Evolutionary conservation across 2,329 filamentous ascomycete genomes (phyloP).

Genomic region (Purpureocillium takamizusanense): DNA sequence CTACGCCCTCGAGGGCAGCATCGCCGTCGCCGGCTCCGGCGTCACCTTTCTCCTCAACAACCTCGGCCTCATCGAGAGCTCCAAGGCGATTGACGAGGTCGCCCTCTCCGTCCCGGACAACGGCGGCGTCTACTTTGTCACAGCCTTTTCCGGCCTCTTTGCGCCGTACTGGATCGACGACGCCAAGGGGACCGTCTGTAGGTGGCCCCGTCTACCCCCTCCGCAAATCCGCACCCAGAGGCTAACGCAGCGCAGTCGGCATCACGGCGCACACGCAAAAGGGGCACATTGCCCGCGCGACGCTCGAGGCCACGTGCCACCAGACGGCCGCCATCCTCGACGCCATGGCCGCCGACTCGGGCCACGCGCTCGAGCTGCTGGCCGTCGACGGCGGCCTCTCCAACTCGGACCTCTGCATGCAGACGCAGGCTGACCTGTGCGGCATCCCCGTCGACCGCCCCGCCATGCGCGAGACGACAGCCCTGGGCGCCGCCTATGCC

Average conservation of each 20-base stretch:
- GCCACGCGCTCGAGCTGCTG: conserved; percentile 63
- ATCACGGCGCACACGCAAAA: conserved; percentile 78
- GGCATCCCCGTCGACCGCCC: conserved; percentile 76
- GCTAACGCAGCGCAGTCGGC: conserved; percentile 42
- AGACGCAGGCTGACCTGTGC: conserved; percentile 80
- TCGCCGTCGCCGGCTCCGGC: conserved; percentile 73
- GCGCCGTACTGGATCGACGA: conserved; percentile 94
- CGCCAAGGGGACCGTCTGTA: conserved; percentile 76
- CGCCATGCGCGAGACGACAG: conserved; percentile 83
- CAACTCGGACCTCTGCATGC: conserved; percentile 84
- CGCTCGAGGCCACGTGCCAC: conserved; percentile 84
- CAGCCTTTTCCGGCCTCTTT: conserved; percentile 83
- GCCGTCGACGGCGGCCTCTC: conserved; percentile 86
- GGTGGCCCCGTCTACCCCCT: conserved; percentile 22
- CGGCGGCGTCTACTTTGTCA: conserved; percentile 79
- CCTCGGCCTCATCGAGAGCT: conserved; percentile 46
- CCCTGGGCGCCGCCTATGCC: conserved; percentile 79
- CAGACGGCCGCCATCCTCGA: conserved; percentile 88
- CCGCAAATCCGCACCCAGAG: too few species aligned
- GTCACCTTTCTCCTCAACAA: conserved; percentile 67
- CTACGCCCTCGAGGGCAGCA: conserved; percentile 77
- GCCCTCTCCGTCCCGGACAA: conserved; percentile 55
- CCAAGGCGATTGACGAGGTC: conserved; percentile 39
- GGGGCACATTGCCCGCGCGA: conserved; percentile 81
- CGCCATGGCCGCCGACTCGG: conserved; percentile 82